Evolutionary conservation across 2,329 filamentous ascomycete species (phyloP).

Genomic region (Cladophialophora yegresii): DNA sequence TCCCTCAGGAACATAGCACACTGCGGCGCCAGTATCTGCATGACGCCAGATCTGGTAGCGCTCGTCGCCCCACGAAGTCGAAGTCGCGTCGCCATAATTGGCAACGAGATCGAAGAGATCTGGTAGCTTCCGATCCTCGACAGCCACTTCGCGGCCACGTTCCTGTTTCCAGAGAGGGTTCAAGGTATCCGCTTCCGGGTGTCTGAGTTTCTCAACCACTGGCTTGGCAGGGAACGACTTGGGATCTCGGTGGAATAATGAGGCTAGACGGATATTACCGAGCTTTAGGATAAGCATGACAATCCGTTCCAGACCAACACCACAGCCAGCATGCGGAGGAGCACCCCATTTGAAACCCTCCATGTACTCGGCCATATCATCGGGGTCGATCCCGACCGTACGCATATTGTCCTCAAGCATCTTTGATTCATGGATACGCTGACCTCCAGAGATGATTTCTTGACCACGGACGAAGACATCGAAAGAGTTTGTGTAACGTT

Average conservation of each 20-base stretch:
- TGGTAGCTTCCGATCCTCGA: conserved; percentile 61
- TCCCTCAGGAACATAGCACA: conserved; percentile 76
- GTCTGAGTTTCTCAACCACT: conserved; percentile 67
- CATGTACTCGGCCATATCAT: conserved; percentile 88
- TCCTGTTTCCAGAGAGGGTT: conserved; percentile 61
- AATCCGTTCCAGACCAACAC: conserved; percentile 85
- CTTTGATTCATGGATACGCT: conserved; percentile 81
- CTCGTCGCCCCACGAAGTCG: conserved; percentile 90
- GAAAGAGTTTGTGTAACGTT: conserved; percentile 81
- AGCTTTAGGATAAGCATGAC: conserved; percentile 82
- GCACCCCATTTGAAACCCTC: conserved; percentile 85
- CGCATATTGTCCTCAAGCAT: conserved; percentile 78
- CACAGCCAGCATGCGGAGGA: conserved; percentile 85
- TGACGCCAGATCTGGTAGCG: conserved; percentile 88
- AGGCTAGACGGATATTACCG: conserved; percentile 85
- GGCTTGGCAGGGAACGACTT: conserved; percentile 75
- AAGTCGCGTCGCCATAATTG: conserved; percentile 92
- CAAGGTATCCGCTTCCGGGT: conserved; percentile 83
- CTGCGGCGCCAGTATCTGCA: conserved; percentile 72
- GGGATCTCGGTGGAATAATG: conserved; percentile 83
- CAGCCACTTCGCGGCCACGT: conserved; percentile 50
- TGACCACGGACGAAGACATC: conserved; percentile 94
- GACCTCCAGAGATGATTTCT: conserved; percentile 87
- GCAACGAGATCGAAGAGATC: conserved; percentile 84
- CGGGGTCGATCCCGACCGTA: conserved; percentile 71